Percentiles rank a stretch among this genome's conserved stretches.
These are phyloP conservation scores for Huntiella abstrusa DNA, from an alignment of 2,329 filamentous ascomycete genomes.

Conservation along the genomic window DNA sequence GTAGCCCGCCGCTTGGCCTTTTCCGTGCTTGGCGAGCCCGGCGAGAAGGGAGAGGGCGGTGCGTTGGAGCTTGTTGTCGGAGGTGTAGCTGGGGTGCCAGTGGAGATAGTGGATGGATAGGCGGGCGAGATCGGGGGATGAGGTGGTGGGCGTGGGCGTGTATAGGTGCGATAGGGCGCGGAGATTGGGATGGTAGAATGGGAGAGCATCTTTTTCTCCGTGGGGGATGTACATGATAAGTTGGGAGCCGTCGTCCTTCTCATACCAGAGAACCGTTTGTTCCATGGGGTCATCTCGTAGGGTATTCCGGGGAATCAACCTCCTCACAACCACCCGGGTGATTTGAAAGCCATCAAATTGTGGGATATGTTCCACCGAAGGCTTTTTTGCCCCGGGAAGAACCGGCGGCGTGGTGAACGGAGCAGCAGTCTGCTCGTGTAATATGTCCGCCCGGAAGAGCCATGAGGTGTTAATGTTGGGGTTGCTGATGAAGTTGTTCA, in stretches of 20 bases:
- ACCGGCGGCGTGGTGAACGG: slow-evolving; percentile 1
- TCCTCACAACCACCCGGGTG: slow-evolving; percentile 39
- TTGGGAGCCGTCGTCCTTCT: slow-evolving; percentile 17
- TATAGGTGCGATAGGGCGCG: slow-evolving; percentile 59
- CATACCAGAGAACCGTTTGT: slow-evolving; percentile 66
- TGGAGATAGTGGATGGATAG: slow-evolving; percentile 43
- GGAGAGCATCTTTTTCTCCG: slow-evolving; percentile 40
- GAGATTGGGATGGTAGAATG: slow-evolving; percentile 76
- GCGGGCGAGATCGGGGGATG: slow-evolving; percentile 29
- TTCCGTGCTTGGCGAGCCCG: slow-evolving; percentile 54
- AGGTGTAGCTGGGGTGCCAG: slow-evolving; percentile 20
- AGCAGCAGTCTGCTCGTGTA: slow-evolving; percentile 27
- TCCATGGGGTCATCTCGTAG: slow-evolving; percentile 54
- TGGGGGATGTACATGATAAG: slow-evolving; percentile 64
- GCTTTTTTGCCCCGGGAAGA: not conserved
- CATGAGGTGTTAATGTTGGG: slow-evolving; percentile 64
- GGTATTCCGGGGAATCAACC: slow-evolving; percentile 65
- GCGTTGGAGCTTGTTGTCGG: slow-evolving; percentile 34
- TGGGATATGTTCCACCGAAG: slow-evolving; percentile 5
- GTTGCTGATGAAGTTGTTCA: slow-evolving; percentile 58
- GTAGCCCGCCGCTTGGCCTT: slow-evolving; percentile 46
- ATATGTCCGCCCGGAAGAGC: slow-evolving; percentile 61
- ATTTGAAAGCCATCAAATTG: slow-evolving; percentile 24
- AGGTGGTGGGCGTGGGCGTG: slow-evolving; percentile 19
- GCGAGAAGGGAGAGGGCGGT: slow-evolving; percentile 51